Percentiles rank a stretch among this genome's conserved stretches.
These are phyloP conservation scores for Calonectria honghensis DNA, from an alignment of 2,329 filamentous ascomycete genomes.

Conservation along the genomic window DNA sequence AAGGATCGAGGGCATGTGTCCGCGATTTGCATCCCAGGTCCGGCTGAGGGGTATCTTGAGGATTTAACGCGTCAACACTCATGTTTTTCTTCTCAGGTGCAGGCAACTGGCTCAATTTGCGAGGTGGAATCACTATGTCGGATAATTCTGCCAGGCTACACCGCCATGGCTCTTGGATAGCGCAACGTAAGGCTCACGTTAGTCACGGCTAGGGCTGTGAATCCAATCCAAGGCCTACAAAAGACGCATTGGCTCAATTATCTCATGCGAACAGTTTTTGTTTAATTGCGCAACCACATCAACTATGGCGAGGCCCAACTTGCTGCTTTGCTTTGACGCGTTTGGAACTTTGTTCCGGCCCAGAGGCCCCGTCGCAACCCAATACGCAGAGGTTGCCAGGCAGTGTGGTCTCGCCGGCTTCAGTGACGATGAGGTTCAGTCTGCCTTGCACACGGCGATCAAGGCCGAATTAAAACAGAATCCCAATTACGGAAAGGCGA, in stretches of 20 bases:
- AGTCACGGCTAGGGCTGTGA: too few species aligned
- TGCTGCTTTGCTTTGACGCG: conserved; percentile 48
- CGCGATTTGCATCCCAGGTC: too few species aligned
- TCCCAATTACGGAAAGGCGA: conserved; percentile 48
- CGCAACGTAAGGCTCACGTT: too few species aligned
- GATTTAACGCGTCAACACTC: not conserved
- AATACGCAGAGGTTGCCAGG: conserved; percentile 47
- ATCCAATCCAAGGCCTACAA: too few species aligned
- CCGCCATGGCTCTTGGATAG: not conserved
- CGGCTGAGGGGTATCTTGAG: not conserved
- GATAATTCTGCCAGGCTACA: not conserved
- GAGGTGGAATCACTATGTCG: not conserved
- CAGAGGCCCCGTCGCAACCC: conserved; percentile 38
- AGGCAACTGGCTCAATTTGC: not conserved
- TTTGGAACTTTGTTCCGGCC: conserved; percentile 47
- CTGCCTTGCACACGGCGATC: conserved; percentile 37
- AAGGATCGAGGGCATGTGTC: not conserved
- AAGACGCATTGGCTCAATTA: too few species aligned
- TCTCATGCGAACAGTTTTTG: too few species aligned
- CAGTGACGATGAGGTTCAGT: conserved; percentile 42
- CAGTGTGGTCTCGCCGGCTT: conserved; percentile 47
- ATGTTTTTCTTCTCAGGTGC: not conserved
- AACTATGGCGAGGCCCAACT: conserved; percentile 57
- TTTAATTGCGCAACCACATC: too few species aligned
- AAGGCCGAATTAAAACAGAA: conserved; percentile 45